Evolutionary conservation across 345 rosid species (phyloP), one percentile per base, ranked within the genome.

Genomic region (Ceriops zippeliana): DNA sequence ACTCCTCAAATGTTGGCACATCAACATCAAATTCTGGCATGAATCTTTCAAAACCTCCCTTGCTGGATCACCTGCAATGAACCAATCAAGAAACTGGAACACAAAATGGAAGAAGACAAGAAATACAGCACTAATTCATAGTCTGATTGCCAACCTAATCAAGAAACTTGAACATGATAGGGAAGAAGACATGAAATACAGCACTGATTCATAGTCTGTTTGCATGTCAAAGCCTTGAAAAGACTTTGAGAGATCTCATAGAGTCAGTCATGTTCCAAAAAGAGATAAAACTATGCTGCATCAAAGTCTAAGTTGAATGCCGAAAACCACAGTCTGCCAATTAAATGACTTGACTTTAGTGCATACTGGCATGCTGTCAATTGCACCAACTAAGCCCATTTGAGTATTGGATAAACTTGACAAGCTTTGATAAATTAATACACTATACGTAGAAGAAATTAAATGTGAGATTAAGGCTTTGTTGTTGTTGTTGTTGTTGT

Each of bases 41-140:
- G 84, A 78, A 83, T 91, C 98, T 77, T 87, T 91, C 68, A 91
- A 57, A 17, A 91, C 96, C 77, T 85, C 97, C 65, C 91, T 88
- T 0, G 96, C 97, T 0, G 95, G 88, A 54, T 88, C 89, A 47
- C 96, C 97, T 93, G 83, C 61, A 69, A 78, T 58, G 59, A 46
- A 58, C 63, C 49, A 38, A 20, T 31, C 68, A 58, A 46, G 28
- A 52, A 57, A 72, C 20, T 61, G n/a, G 19, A 53, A 11, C 58
- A 52, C 52, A 17, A 9, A 61, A 37, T 38, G 21, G 22, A n/a
- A 8, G 7, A 26, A 42, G 13, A 10, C 1, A 5, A 64, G 26
- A 26, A 26, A 49, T 24, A 51, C 52, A 5, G 21, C 15, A 21
- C 31, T 2, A 22, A 6, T 30, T 1, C 37, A 58, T 62, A 19